Evolutionary conservation across 1,284 basidiomycete species (phyloP).

Genomic region (Cutaneotrichosporon sp.): DNA sequence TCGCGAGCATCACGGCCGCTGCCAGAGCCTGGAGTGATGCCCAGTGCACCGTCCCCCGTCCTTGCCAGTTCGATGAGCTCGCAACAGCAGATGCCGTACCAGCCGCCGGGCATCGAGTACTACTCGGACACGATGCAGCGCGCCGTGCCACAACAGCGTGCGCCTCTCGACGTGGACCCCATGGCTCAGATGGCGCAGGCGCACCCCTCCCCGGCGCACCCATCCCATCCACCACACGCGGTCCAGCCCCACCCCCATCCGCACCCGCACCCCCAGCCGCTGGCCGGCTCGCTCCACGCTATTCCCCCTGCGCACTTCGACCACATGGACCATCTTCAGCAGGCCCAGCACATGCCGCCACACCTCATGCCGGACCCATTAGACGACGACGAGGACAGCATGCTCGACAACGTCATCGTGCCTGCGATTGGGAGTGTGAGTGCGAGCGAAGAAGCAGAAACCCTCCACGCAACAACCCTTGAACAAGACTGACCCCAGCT

Average conservation of each 20-base stretch:
- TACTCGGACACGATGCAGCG: slow-evolving; percentile 32
- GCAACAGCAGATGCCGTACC: slow-evolving; percentile 5
- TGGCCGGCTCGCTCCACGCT: not conserved
- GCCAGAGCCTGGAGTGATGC: slow-evolving; percentile 16
- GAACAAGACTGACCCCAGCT: slow-evolving; percentile 58
- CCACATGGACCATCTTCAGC: slow-evolving; percentile 24
- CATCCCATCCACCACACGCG: not conserved
- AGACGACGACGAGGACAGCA: slow-evolving; percentile 72
- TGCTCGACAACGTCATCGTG: slow-evolving; percentile 90
- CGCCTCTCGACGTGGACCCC: slow-evolving; percentile 1
- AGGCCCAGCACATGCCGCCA: slow-evolving; percentile 14
- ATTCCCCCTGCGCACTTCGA: slow-evolving; percentile 14
- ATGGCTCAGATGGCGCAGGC: slow-evolving; percentile 8
- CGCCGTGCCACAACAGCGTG: slow-evolving; percentile 17
- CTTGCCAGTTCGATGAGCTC: not conserved
- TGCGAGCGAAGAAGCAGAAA: slow-evolving; percentile 20
- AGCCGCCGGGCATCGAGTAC: slow-evolving; percentile 9
- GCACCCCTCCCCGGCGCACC: not conserved
- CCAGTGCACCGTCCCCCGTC: not conserved
- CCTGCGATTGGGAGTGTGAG: slow-evolving; percentile 87
- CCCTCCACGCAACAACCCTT: too few relatives aligned
- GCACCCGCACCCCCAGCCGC: slow-evolving; percentile 1
- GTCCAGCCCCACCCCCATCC: not conserved
- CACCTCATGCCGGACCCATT: slow-evolving; percentile 10
- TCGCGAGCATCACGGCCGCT: slow-evolving; percentile 27